Conservation (phyloP, 1,284 basidiomycete genomes). For the Trametes versicolor region DNA sequence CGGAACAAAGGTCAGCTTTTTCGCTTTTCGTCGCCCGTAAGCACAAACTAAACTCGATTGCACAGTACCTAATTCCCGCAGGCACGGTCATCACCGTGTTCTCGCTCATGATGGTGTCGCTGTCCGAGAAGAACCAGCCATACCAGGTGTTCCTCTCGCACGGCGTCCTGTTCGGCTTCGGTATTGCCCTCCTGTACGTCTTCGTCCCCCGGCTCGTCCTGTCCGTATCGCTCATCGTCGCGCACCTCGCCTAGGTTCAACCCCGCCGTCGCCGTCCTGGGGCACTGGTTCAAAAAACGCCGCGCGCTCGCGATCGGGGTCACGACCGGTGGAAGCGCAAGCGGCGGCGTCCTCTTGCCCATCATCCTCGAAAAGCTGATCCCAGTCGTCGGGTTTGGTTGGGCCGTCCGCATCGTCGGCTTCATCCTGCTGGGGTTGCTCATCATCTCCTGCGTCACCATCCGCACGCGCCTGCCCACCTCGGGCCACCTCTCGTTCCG, state of each 20-base stretch:
- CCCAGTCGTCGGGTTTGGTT: slow-evolving; percentile 62
- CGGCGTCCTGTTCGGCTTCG: slow-evolving; percentile 47
- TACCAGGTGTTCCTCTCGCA: slow-evolving; percentile 51
- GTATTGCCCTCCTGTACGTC: slow-evolving; percentile 45
- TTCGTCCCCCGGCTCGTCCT: too few relatives aligned
- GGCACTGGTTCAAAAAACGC: slow-evolving; percentile 49
- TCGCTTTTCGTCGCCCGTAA: background rate
- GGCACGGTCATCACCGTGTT: slow-evolving; percentile 46
- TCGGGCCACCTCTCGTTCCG: slow-evolving; percentile 30
- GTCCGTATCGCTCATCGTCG: background rate
- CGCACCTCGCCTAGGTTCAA: slow-evolving; percentile 25
- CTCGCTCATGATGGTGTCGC: slow-evolving; percentile 48
- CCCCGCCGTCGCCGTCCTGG: slow-evolving; percentile 30
- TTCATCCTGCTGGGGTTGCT: slow-evolving; percentile 47
- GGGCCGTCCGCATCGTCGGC: slow-evolving; percentile 56
- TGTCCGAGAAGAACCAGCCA: slow-evolving; percentile 43
- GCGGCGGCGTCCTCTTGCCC: slow-evolving; percentile 74
- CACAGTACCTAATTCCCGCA: slow-evolving; percentile 43
- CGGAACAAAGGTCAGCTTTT: slow-evolving; percentile 31
- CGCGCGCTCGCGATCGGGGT: slow-evolving; percentile 41
- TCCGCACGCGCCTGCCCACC: slow-evolving; percentile 27
- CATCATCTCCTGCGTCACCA: slow-evolving; percentile 40
- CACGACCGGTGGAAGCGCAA: slow-evolving; percentile 38
- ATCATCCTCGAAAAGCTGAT: slow-evolving; percentile 70
- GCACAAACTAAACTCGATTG: background rate